Conservation (phyloP, 306 rosid species). For the Ormosia emarginata region DNA sequence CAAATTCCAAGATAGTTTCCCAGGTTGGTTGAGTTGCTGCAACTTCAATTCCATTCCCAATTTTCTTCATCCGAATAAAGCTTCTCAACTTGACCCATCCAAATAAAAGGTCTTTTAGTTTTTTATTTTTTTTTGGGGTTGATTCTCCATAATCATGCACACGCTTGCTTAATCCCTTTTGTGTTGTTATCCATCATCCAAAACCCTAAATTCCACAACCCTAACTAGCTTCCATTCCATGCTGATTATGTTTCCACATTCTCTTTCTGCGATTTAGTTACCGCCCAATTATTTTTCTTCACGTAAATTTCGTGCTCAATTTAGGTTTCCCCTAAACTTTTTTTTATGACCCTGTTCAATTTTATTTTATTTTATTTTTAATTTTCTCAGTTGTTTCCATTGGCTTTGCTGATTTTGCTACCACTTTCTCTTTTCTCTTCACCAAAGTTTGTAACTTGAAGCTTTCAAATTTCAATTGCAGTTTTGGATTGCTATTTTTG, state of each 20-base stretch:
- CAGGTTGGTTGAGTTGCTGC: background rate
- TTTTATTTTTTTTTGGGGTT: background rate
- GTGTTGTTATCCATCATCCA: background rate
- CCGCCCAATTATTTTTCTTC: background rate
- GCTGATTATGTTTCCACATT: too few species aligned
- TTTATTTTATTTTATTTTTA: too few species aligned
- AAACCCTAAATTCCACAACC: background rate
- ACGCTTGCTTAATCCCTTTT: background rate
- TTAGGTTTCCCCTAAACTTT: background rate
- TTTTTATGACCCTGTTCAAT: background rate
- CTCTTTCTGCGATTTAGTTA: too few species aligned
- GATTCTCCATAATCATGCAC: background rate
- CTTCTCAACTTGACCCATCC: background rate
- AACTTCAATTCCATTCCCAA: background rate
- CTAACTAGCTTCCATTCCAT: background rate
- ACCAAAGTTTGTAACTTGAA: background rate
- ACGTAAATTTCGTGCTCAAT: background rate
- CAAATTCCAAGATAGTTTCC: background rate
- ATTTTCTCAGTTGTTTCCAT: too few species aligned
- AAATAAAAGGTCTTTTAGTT: background rate
- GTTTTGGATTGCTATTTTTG: conserved; percentile 3
- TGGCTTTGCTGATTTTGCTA: too few species aligned
- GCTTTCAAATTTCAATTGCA: conserved; percentile 4
- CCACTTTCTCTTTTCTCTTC: too few species aligned
- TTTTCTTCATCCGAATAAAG: background rate